A percentile compares a stretch with the other conserved stretches of the same genome.
phyloP scores from a whole-genome alignment of 306 rosid genomes.

The Neltuma alba region DNA sequence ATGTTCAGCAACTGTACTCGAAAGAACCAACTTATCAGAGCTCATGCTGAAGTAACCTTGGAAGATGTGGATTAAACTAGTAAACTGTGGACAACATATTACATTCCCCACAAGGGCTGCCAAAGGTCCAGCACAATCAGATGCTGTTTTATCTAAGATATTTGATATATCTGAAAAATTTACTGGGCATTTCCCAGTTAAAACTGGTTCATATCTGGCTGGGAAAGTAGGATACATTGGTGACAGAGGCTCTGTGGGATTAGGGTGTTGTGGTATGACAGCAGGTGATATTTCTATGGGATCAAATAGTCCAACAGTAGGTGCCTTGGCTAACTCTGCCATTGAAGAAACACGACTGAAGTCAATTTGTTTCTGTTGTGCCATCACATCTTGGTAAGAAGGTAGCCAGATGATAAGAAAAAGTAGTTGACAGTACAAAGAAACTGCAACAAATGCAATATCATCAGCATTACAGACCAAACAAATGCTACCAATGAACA shows the following conservation, averaged over 20 bases:
- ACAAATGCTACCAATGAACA: not conserved
- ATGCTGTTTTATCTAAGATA: conserved; percentile 80
- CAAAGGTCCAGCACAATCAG: conserved; percentile 89
- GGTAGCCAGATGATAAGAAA: conserved; percentile 70
- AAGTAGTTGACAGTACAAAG: conserved; percentile 62
- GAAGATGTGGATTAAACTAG: conserved; percentile 85
- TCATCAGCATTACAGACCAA: conserved; percentile 15
- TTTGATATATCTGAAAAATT: conserved; percentile 75
- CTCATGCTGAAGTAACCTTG: conserved; percentile 72
- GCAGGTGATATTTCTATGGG: conserved; percentile 97
- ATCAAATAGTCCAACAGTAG: conserved; percentile 69
- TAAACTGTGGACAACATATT: conserved; percentile 94
- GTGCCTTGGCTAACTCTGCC: conserved; percentile 68
- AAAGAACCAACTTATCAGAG: conserved; percentile 70
- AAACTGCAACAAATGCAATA: conserved; percentile 63
- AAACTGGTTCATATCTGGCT: conserved; percentile 76
- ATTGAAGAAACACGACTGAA: conserved; percentile 43
- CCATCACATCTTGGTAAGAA: conserved; percentile 61
- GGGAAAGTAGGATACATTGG: conserved; percentile 95
- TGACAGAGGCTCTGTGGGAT: conserved; percentile 65
- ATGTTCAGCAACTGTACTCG: conserved; percentile 62
- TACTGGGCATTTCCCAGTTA: conserved; percentile 90
- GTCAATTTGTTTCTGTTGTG: conserved; percentile 50
- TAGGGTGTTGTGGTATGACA: conserved; percentile 77
- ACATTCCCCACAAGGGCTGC: conserved; percentile 83